Evolutionary conservation across 2,329 filamentous ascomycete genomes (phyloP), one percentile per base, ranked within the genome.

Genomic region (Zarea fungicola): DNA sequence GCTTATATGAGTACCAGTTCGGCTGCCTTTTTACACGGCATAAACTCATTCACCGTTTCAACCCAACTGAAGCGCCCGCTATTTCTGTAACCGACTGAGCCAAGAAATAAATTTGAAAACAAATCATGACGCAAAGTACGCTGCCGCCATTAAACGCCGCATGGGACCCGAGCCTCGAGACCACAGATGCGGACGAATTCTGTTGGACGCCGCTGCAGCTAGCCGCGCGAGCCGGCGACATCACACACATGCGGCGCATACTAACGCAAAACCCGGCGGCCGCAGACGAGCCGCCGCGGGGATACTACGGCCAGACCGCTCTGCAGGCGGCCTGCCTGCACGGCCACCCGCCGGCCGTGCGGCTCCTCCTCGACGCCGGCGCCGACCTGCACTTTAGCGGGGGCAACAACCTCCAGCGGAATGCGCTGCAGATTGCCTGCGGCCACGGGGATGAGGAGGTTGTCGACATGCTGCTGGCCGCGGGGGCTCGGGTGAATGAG

Each of bases 291-390:
- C 59, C 57, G 10, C 60, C 67, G 4, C 54, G 49, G 13, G 62
- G 59, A 5, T 67, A 64, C 18, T 64, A 63, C 28, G 68, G 68
- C 8, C 56, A 64, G 26, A 68, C 66, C 3, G 66, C 68, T 1
- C 58, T 71, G 4, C 65, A 65, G 21, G 67, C 67, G 2, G 67
- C 67, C 3, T 62, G 64, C 16, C 52, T 59, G n/a, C 44, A 42
- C 1, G 56, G 58, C 2, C 56, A 67, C 42, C 34, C 10, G 16
- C 22, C 14, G 7, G 31, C 31, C 8, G 47, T 49, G 25, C 13
- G 28, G 18, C 18, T 43, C 28, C 31, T 49, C 3, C 5, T 49
- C 23, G 32, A 22, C 29, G 37, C 39, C 28, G 47, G 47, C 23
- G 47, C 47, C 3, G 39, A 49, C 31, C 10, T 49, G 16, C 47